Percentiles rank a stretch among this genome's conserved stretches.
These are phyloP conservation scores for Thymus mandschuricus DNA, from an alignment of 257 asterid species.

Conservation along the genomic window DNA sequence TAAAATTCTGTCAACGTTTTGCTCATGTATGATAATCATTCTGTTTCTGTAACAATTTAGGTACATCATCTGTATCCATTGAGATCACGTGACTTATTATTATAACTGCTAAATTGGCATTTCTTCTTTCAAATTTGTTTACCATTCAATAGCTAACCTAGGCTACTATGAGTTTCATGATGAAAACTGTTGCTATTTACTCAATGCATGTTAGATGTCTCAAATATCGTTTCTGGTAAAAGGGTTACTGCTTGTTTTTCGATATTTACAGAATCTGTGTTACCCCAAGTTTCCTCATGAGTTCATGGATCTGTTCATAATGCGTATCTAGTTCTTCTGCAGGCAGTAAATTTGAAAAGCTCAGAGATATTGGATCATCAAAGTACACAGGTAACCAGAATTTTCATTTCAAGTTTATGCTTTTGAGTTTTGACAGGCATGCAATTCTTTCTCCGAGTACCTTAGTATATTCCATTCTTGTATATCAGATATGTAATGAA, in stretches of 20 bases:
- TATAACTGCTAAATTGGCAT: not conserved
- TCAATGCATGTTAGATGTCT: conserved; percentile 5
- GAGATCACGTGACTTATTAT: not conserved
- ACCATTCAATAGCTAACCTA: conserved; percentile 6
- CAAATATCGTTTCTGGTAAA: not conserved
- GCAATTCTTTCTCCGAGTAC: conserved; percentile 25
- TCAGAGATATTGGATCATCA: conserved; percentile 82
- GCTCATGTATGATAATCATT: conserved; percentile 5
- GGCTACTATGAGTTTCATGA: conserved; percentile 5
- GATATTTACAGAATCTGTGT: not conserved
- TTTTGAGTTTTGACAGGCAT: not conserved
- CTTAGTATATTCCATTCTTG: conserved; percentile 31
- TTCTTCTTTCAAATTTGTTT: conserved; percentile 15
- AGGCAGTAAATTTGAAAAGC: conserved; percentile 94
- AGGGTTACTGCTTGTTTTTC: not conserved
- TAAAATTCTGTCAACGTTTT: not conserved
- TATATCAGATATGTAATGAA: conserved; percentile 78
- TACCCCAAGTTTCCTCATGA: not conserved
- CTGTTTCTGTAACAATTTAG: conserved; percentile 2
- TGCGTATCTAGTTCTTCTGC: conserved; percentile 50
- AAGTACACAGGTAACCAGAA: conserved; percentile 65
- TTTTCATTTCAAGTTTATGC: conserved; percentile 18
- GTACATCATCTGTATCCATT: conserved; percentile 10
- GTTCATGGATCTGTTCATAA: conserved; percentile 30
- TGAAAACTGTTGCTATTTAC: conserved; percentile 5